Base-by-base conservation (phyloP, 441 rosid species). In the Manihot esculenta region DNA sequence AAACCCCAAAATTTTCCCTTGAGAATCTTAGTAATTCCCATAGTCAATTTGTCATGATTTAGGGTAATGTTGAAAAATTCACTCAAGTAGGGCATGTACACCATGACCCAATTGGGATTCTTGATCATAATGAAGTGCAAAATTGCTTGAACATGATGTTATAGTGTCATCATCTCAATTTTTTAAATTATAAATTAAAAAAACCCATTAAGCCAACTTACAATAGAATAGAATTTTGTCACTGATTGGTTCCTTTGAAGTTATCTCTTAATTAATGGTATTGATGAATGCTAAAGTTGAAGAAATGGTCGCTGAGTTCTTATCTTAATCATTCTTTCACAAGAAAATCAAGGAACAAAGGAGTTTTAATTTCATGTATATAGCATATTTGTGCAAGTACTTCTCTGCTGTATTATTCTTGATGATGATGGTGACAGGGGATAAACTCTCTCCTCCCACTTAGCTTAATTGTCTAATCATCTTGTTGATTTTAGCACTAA, bases 131-230 rank as follows among this genome's bases (percentile, higher is more conserved):
- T 50, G 47, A 47, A 67, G 62, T 15, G 59, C 51, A 57, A 71
- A 56, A 48, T 74, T 61, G 61, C 26, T 58, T 68, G 15, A 49
- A 72, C 67, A 30, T 75, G 81, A 45, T 70, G 77, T 68, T 45
- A 74, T 51, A 50, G 15, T 59, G 76, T 59, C 74, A 69, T 69
- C 75, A 74, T 56, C 76, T 54, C 60, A 58, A 38, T 9, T 38
- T 38, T 38, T 38, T 64, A 21, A 7, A 15, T 18, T 6, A 35
- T 3, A 18, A 66, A 66, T 6, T 0, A 38, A 38, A 60, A 20
- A 66, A 13, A 12, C 18, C 35, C 42, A 41, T 2, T 41, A 42
- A 27, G 24, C 47, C 8, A 38, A 23, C 5, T 5, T 7, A 38
- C 7, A 38, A 38, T 8, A 38, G 42, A 38, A 50, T 4, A 7